Evolutionary conservation across 176 grass and related monocot genomes (phyloP).

Genomic region (Triticum timopheevii): DNA sequence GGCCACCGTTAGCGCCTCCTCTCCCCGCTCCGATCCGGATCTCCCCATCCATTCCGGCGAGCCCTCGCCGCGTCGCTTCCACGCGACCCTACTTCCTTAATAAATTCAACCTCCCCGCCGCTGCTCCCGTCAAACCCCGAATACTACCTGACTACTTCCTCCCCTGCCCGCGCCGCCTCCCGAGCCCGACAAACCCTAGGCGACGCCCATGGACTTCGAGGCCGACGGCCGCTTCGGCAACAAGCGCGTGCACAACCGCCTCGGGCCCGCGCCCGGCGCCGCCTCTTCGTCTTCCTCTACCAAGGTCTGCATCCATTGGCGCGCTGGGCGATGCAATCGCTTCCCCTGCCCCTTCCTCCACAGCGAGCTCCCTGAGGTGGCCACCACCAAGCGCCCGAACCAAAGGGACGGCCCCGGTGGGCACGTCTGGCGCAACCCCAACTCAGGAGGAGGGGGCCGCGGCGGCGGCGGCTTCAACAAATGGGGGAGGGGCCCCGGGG

Average conservation of each 20-base stretch:
- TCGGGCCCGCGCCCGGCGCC: constrained; percentile 34
- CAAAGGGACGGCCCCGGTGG: constrained; percentile 26
- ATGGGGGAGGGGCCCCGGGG: constrained; percentile 72
- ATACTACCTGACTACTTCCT: not conserved
- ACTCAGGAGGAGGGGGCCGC: constrained; percentile 16
- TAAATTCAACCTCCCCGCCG: constrained; percentile 22
- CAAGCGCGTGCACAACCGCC: constrained; percentile 54
- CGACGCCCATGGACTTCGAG: constrained; percentile 58
- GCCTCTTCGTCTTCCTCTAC: constrained; percentile 31
- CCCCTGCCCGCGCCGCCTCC: not conserved
- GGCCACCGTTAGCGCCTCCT: constrained; percentile 14
- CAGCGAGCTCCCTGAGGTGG: constrained; percentile 62
- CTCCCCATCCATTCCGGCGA: constrained; percentile 50
- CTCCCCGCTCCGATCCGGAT: constrained; percentile 51
- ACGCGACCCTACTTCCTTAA: constrained; percentile 20
- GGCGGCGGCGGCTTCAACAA: constrained; percentile 36
- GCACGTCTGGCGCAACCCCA: constrained; percentile 74
- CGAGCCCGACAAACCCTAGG: constrained; percentile 47
- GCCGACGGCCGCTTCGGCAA: constrained; percentile 59
- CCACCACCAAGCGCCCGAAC: constrained; percentile 47
- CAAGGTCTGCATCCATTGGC: constrained; percentile 89
- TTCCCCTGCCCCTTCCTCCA: constrained; percentile 92
- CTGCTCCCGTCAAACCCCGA: not conserved
- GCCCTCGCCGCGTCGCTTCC: constrained; percentile 46
- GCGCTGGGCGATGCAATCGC: constrained; percentile 81